phyloP scores from a whole-genome alignment of 768 basidiomycete species.

The Suillus ampliporus region DNA sequence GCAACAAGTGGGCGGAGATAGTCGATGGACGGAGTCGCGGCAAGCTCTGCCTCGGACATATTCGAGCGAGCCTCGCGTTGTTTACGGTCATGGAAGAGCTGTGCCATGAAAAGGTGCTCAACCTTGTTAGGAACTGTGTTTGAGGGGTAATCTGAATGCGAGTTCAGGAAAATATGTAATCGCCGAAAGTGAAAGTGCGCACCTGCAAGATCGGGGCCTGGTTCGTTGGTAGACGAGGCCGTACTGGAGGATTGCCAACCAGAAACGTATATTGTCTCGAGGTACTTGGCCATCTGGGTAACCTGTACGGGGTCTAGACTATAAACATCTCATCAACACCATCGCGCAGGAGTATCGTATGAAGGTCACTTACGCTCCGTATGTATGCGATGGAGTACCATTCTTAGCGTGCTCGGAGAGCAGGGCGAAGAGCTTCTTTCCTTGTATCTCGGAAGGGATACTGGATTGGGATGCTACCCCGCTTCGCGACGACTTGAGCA shows the following conservation, averaged over 20 bases:
- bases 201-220: constrained; percentile 98
- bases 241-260: constrained; percentile 96
- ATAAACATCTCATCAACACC: constrained; percentile 13
- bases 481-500: constrained; percentile 90
- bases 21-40: constrained; percentile 75
- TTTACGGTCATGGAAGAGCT: constrained; percentile 99
- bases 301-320: constrained; percentile 98
- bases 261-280: constrained; percentile 98
- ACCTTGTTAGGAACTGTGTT: constrained; percentile 99
- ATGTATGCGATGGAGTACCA: constrained; percentile 90
- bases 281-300: constrained; percentile 98
- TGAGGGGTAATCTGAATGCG: constrained; percentile 83
- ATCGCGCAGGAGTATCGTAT: neutral
- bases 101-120: constrained; percentile 96
- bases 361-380: constrained; percentile 85
- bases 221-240: constrained; percentile 92
- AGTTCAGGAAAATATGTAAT: constrained; percentile 6
- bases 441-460: constrained; percentile 88
- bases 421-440: constrained; percentile 83
- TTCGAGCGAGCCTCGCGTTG: constrained; percentile 81
- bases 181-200: constrained; percentile 3
- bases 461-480: constrained; percentile 82
- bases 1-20: constrained; percentile 95
- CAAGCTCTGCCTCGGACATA: constrained; percentile 73
- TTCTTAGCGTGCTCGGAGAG: constrained; percentile 78